A percentile compares a stretch with the other conserved stretches of the same genome.
Conservation (phyloP, 73 alveolate genomes). For the Paramecium caudatum region DNA sequence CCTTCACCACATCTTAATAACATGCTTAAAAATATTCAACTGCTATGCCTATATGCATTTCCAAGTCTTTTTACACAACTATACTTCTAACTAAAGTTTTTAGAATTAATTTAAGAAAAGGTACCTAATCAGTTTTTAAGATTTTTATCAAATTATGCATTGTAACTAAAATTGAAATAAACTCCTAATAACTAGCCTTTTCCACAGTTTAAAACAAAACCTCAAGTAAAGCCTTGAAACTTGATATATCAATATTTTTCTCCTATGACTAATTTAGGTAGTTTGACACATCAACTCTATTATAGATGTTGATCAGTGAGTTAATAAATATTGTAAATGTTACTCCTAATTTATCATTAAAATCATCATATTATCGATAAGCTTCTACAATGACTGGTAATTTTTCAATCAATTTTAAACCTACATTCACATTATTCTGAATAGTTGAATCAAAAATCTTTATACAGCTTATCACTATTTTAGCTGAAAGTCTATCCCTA, state of each 20-base stretch:
- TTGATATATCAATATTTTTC: background rate
- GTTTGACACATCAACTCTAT: too few relatives aligned
- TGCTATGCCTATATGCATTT: slow-evolving; percentile 19
- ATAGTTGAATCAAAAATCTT: background rate
- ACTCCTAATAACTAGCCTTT: slow-evolving; percentile 28
- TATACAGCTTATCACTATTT: background rate
- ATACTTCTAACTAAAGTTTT: background rate
- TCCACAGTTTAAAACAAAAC: slow-evolving; percentile 17
- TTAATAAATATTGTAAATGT: background rate
- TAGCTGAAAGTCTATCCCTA: background rate
- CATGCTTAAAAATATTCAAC: background rate
- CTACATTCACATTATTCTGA: background rate
- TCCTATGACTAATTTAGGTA: background rate
- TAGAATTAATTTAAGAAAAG: background rate
- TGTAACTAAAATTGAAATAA: background rate
- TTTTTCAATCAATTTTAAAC: background rate
- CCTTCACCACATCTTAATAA: background rate
- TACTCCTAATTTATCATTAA: background rate
- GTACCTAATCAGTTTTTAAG: background rate
- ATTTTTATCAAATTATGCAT: slow-evolving; percentile 7
- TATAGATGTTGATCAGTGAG: background rate
- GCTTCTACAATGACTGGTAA: slow-evolving; percentile 4
- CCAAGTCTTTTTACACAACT: background rate
- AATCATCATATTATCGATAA: slow-evolving; percentile 13
- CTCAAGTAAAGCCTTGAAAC: background rate